A percentile compares a stretch with the other conserved stretches of the same genome.
Evolutionary conservation across 2,329 filamentous ascomycete species (phyloP).

Genomic region (Scedosporium minutisporum): DNA sequence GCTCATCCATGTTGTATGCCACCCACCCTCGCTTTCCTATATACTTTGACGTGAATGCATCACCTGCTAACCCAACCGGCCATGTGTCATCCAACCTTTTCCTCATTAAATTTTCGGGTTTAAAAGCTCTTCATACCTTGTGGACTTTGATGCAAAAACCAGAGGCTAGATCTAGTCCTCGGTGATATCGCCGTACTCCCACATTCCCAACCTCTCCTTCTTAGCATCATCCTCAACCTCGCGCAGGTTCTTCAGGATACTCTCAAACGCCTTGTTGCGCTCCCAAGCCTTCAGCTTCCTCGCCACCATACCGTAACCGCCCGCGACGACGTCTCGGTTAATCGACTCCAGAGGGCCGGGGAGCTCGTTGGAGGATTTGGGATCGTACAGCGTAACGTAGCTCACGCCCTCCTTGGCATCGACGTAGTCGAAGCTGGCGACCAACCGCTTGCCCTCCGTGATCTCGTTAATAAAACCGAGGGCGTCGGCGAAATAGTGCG

Average conservation of each 20-base stretch:
- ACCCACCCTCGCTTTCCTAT: background rate
- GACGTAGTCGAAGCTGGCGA: constrained; percentile 83
- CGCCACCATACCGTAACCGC: constrained; percentile 84
- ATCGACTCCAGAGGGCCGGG: constrained; percentile 63
- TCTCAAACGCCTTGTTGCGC: constrained; percentile 56
- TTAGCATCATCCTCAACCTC: constrained; percentile 72
- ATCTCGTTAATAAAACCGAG: constrained; percentile 65
- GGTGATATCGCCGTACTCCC: constrained; percentile 96
- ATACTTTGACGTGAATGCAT: too few relatives aligned
- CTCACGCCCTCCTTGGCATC: constrained; percentile 69
- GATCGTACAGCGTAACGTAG: constrained; percentile 83
- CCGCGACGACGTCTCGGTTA: constrained; percentile 77
- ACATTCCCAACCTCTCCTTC: constrained; percentile 73
- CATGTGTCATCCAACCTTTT: too few relatives aligned
- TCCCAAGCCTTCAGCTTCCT: constrained; percentile 91
- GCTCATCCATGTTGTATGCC: background rate
- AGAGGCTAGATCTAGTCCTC: constrained; percentile 55
- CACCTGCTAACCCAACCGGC: too few relatives aligned
- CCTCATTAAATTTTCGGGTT: background rate
- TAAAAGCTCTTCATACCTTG: background rate
- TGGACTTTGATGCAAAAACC: background rate
- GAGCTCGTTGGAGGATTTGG: constrained; percentile 47
- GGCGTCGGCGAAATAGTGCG: constrained; percentile 77
- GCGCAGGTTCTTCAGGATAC: constrained; percentile 62
- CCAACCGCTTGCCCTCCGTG: constrained; percentile 66